These are phyloP conservation scores for Penicilliopsis zonata DNA, from an alignment of 495 filamentous ascomycete genomes.

Conservation along the genomic window DNA sequence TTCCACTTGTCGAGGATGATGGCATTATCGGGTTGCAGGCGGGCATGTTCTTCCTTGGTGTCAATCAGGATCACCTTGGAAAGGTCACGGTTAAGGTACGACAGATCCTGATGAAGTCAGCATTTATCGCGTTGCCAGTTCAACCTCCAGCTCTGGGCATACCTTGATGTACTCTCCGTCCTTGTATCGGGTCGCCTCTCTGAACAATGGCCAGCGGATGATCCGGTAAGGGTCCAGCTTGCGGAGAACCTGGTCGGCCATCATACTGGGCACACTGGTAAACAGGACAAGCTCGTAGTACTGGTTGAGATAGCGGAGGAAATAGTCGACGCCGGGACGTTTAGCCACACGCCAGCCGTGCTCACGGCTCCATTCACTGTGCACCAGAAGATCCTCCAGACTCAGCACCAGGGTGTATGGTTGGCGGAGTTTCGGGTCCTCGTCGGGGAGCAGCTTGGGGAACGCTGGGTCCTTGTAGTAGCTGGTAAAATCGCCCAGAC, in stretches of 20 bases:
- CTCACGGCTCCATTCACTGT: slow-evolving; percentile 86
- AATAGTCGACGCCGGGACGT: slow-evolving; percentile 92
- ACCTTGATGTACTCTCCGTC: slow-evolving; percentile 96
- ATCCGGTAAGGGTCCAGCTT: slow-evolving; percentile 96
- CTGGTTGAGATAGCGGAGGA: slow-evolving; percentile 87
- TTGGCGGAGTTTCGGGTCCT: slow-evolving; percentile 64
- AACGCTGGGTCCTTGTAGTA: slow-evolving; percentile 98
- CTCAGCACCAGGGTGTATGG: slow-evolving; percentile 91
- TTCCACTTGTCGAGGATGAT: slow-evolving; percentile 85
- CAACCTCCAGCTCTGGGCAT: slow-evolving; percentile 18
- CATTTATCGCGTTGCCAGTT: background rate
- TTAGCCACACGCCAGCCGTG: slow-evolving; percentile 95
- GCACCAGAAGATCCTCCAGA: slow-evolving; percentile 86
- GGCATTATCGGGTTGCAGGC: slow-evolving; percentile 84
- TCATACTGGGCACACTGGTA: slow-evolving; percentile 69
- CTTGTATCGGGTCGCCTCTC: slow-evolving; percentile 90
- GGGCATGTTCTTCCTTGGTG: slow-evolving; percentile 67
- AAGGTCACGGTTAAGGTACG: slow-evolving; percentile 89
- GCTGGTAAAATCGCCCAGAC: slow-evolving; percentile 56
- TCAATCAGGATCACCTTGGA: slow-evolving; percentile 91
- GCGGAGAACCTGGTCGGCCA: slow-evolving; percentile 74
- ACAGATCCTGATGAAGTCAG: slow-evolving; percentile 55
- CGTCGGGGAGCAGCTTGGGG: slow-evolving; percentile 82
- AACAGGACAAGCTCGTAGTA: slow-evolving; percentile 98
- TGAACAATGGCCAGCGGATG: slow-evolving; percentile 88